phyloP scores from a whole-genome alignment of 345 rosid species.

The Firmiana major region DNA sequence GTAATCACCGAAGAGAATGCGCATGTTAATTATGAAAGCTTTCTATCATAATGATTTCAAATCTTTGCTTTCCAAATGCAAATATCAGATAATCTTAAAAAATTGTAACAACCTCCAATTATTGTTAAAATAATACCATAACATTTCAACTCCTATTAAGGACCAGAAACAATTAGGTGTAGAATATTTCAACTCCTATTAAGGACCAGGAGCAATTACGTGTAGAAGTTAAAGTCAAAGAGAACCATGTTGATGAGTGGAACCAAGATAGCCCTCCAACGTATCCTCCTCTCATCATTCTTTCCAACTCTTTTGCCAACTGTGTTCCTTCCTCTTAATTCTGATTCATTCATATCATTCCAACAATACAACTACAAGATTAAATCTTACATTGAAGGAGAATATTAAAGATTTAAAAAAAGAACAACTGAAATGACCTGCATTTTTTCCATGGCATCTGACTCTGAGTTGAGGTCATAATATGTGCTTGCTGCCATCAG shows the following conservation, averaged over 20 bases:
- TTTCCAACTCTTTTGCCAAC: constrained; percentile 56
- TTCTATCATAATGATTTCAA: no score
- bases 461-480: constrained; percentile 67
- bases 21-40: not conserved
- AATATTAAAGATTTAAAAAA: not conserved
- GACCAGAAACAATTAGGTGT: no score
- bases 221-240: constrained; percentile 11
- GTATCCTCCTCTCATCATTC: constrained; percentile 45
- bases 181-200: not conserved
- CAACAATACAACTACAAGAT: not conserved
- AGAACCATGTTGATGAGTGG: constrained; percentile 38
- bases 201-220: no score
- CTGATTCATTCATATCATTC: not conserved
- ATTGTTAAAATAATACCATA: constrained; percentile 23
- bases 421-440: not conserved
- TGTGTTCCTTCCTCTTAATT: constrained; percentile 50
- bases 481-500: constrained; percentile 72
- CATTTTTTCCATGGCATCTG: constrained; percentile 51
- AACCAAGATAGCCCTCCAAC: constrained; percentile 34
- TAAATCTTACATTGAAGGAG: no score
- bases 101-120: constrained; percentile 56
- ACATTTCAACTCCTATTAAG: no score
- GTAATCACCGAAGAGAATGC: not conserved
- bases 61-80: not conserved
- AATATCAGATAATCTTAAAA: not conserved